Conservation (phyloP, 208 protist species). For the Angomonas ambiguus region DNA sequence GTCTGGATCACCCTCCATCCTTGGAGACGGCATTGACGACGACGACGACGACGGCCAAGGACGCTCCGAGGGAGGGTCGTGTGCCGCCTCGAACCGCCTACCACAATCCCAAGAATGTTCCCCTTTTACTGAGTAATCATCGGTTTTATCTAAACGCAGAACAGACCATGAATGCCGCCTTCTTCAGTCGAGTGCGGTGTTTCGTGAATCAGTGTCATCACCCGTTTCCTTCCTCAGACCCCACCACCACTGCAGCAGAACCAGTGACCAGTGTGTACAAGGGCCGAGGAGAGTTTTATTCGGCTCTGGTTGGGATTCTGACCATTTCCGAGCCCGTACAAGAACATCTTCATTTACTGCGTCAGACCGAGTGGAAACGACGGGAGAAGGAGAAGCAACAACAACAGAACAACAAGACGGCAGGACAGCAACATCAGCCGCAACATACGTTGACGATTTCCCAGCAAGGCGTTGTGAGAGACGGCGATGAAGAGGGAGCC, state of each 20-base stretch:
- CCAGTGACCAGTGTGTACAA: no score
- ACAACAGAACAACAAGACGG: not conserved
- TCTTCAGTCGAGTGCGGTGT: constrained; percentile 32
- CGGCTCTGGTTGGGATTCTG: not conserved
- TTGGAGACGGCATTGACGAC: no score
- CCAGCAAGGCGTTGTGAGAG: not conserved
- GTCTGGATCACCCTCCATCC: no score
- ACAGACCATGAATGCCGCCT: constrained; percentile 50
- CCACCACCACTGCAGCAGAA: no score
- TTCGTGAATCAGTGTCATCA: constrained; percentile 12
- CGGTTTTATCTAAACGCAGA: constrained; percentile 46
- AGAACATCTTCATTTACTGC: no score
- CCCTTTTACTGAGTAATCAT: not conserved
- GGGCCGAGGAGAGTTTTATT: not conserved
- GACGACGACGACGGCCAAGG: no score
- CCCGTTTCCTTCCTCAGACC: not conserved
- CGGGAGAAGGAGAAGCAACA: not conserved
- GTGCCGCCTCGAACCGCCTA: not conserved
- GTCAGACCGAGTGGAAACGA: not conserved
- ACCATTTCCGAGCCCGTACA: not conserved
- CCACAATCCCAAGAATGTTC: not conserved
- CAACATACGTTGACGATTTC: not conserved
- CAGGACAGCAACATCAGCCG: not conserved
- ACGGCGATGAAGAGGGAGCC: not conserved
- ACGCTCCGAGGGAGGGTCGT: not conserved